Conservation (phyloP, 495 filamentous ascomycete species). For the Sphaerosporella brunnea region DNA sequence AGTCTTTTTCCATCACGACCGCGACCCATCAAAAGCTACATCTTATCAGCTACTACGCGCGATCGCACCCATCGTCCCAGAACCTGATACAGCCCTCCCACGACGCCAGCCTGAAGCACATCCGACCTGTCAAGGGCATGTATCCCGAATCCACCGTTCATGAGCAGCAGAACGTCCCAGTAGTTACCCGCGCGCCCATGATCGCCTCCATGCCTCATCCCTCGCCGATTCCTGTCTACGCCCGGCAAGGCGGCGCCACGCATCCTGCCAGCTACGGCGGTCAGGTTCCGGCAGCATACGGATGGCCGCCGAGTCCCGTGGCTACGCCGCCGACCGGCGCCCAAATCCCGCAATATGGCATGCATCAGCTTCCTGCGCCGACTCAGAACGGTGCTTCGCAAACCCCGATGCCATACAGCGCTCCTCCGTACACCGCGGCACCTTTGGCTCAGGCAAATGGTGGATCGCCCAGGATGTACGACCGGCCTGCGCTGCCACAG, state of each 20-base stretch:
- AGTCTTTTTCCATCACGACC: slow-evolving; percentile 97
- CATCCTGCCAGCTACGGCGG: slow-evolving; percentile 22
- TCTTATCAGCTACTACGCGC: slow-evolving; percentile 89
- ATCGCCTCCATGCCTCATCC: slow-evolving; percentile 19
- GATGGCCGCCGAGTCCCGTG: slow-evolving; percentile 25
- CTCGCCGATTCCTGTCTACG: slow-evolving; percentile 14
- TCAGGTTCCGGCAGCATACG: slow-evolving; percentile 15
- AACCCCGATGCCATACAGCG: slow-evolving; percentile 22
- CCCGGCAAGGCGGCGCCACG: slow-evolving; percentile 22
- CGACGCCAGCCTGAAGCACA: slow-evolving; percentile 64
- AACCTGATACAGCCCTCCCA: slow-evolving; percentile 60
- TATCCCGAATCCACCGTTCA: slow-evolving; percentile 95
- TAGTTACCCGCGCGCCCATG: slow-evolving; percentile 23
- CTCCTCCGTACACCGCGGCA: slow-evolving; percentile 9
- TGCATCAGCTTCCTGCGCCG: slow-evolving; percentile 17
- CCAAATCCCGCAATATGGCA: slow-evolving; percentile 15
- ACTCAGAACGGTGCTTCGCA: slow-evolving; percentile 15
- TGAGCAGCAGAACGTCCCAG: slow-evolving; percentile 52
- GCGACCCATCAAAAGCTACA: slow-evolving; percentile 78
- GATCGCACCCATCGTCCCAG: slow-evolving; percentile 46
- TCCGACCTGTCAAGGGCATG: slow-evolving; percentile 73
- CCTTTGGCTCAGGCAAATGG: not conserved
- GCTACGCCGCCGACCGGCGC: slow-evolving; percentile 24
- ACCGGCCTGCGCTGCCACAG: slow-evolving; percentile 20
- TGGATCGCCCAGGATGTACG: slow-evolving; percentile 25